Percentiles rank a stretch among this genome's conserved stretches.
Evolutionary conservation across 305 asterid species (phyloP).

Genomic region (Fraxinus dipetala): DNA sequence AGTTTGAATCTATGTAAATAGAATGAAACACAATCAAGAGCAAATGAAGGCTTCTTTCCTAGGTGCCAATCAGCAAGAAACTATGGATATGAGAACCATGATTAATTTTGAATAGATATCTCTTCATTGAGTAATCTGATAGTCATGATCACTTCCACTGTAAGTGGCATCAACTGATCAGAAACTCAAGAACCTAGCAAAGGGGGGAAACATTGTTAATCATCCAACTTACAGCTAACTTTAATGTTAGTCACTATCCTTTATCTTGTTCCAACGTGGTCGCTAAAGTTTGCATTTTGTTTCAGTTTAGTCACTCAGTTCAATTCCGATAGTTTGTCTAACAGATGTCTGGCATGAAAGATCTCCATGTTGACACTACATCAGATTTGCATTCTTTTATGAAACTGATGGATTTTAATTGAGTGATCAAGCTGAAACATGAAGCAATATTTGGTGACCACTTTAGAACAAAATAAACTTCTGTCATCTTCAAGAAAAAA

Average conservation of each 20-base stretch:
- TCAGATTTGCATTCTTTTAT: background rate
- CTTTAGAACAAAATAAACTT: background rate
- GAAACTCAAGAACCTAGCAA: background rate
- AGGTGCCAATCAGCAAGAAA: background rate
- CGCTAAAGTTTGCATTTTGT: background rate
- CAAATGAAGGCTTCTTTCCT: background rate
- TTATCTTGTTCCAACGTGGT: background rate
- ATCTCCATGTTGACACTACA: background rate
- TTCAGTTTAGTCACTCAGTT: background rate
- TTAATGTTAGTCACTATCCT: background rate
- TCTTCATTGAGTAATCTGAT: background rate
- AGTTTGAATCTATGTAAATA: constrained; percentile 73
- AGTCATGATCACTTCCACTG: background rate
- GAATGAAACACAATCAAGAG: background rate
- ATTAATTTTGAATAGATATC: background rate
- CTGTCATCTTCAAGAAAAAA: background rate
- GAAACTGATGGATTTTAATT: background rate
- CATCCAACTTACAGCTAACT: background rate
- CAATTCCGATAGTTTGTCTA: background rate
- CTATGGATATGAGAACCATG: background rate
- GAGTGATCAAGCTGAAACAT: background rate
- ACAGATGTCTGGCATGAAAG: background rate
- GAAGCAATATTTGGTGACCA: background rate
- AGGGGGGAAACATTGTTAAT: background rate
- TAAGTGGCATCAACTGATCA: background rate